These are phyloP conservation scores for Fusarium sp. DNA, from an alignment of 2,329 filamentous ascomycete species.

Conservation along the genomic window DNA sequence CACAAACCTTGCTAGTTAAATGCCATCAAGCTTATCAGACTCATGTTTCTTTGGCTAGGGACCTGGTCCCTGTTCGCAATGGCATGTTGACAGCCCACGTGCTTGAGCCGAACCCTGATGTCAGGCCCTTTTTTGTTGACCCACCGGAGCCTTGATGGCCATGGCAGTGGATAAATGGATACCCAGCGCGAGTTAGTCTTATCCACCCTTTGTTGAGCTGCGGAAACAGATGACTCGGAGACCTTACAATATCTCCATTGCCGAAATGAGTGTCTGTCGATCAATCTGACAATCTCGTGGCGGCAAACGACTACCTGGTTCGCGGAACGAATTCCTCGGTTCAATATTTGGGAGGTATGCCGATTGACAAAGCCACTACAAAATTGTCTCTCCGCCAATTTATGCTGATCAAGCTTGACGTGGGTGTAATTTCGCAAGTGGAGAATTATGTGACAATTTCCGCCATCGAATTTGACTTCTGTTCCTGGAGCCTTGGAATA, in stretches of 20 bases:
- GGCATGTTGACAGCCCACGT: not conserved
- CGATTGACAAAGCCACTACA: no score
- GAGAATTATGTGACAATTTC: no score
- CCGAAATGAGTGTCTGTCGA: not conserved
- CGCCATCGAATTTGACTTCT: no score
- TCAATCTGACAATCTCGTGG: rapidly evolving
- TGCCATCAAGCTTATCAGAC: not conserved
- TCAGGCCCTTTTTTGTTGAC: not conserved
- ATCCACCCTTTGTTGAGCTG: not conserved
- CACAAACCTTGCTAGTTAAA: not conserved
- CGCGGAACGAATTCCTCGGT: no score
- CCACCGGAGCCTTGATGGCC: not conserved
- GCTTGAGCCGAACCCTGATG: rapidly evolving
- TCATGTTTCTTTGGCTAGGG: not conserved
- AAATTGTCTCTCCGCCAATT: no score
- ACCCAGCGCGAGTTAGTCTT: rapidly evolving
- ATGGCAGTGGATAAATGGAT: no score
- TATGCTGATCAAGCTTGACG: no score
- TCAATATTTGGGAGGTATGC: no score
- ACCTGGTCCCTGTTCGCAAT: no score
- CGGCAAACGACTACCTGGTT: rapidly evolving
- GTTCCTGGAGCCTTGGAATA: no score
- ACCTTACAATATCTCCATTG: no score
- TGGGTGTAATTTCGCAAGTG: no score
- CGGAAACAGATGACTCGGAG: not conserved